Evolutionary conservation across 345 rosid species (phyloP).

Genomic region (Gossypium australe): DNA sequence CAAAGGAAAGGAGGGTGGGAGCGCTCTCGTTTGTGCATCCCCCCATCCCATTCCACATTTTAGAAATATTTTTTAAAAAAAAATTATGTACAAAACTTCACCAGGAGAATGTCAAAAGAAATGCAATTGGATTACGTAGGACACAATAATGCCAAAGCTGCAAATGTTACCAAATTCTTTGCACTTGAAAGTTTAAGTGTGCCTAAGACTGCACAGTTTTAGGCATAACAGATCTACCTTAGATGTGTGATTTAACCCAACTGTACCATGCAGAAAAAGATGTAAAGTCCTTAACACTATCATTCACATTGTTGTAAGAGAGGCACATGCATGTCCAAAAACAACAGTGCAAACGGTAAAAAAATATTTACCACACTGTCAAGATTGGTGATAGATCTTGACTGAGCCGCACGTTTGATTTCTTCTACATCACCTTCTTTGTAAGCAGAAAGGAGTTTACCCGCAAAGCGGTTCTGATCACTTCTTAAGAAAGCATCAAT

Average conservation of each 20-base stretch:
- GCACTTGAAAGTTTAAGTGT: too few species aligned
- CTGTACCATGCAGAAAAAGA: background rate
- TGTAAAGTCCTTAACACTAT: background rate
- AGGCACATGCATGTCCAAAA: slow-evolving; percentile 6
- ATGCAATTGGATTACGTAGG: background rate
- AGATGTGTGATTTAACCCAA: background rate
- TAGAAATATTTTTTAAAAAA: background rate
- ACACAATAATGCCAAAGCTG: background rate
- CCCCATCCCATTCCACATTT: background rate
- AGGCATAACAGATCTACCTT: background rate
- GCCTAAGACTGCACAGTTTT: background rate
- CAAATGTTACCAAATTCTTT: too few species aligned
- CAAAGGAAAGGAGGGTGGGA: background rate
- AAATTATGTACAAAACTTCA: background rate
- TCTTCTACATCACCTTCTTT: slow-evolving; percentile 84
- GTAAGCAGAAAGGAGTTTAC: slow-evolving; percentile 78
- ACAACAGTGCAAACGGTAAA: background rate
- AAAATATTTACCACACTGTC: slow-evolving; percentile 56
- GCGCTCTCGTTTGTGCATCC: background rate
- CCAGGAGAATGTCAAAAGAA: background rate
- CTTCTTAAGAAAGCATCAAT: slow-evolving; percentile 78
- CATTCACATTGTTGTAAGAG: background rate
- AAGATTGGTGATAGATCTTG: slow-evolving; percentile 69
- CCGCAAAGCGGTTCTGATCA: slow-evolving; percentile 76
- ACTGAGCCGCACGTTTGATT: slow-evolving; percentile 68